Evolutionary conservation across 2,329 filamentous ascomycete species (phyloP), one percentile per base, ranked within the genome.

Genomic region (Colletotrichum musicola): DNA sequence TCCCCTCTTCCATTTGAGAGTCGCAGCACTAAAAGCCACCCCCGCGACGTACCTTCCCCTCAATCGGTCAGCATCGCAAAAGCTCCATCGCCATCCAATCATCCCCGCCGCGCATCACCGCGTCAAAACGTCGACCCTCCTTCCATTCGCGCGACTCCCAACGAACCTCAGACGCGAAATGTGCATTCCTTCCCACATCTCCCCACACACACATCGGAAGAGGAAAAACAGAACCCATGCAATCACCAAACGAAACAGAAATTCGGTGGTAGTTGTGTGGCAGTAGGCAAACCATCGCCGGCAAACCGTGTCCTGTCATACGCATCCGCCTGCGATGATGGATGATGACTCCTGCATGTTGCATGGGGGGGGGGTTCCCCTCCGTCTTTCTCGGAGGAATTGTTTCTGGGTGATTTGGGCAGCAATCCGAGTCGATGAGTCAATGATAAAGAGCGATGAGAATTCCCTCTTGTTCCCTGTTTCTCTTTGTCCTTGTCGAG

Each of bases 211-310:
- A 35, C 30, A 35, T 35, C 30, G 12, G 30, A 35, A 35, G 7
- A 35, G n/a, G 13, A 42, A 14, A 14, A 4, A 10, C 12, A 10
- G 14, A 13, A 64, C 27, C 63, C 63, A 4, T 49, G 64, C 61
- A 68, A 47, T 35, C 20, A 30, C 64, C 60, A 68, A 58, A 64
- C 30, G 30, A 35, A 38, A 64, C 50, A 55, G 10, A 30, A 18
- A 38, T 46, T 14, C 1, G 10, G 20, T 35, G 5, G 40, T 20
- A 44, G 14, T 47, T n/a, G 44, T 47, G 18, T 42, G 18, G 44
- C 44, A 18, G 44, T 7, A 4, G 13, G 13, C 13, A 42, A n/a
- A n/a, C 13, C 40, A 1, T 6, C 40, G 14, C 40, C 40, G 40
- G 40, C 40, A 42, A 42, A 42, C 40, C 14, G n/a, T 53, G 50